phyloP scores from a whole-genome alignment of 2,329 filamentous ascomycete genomes.

The Fusarium buharicum region DNA sequence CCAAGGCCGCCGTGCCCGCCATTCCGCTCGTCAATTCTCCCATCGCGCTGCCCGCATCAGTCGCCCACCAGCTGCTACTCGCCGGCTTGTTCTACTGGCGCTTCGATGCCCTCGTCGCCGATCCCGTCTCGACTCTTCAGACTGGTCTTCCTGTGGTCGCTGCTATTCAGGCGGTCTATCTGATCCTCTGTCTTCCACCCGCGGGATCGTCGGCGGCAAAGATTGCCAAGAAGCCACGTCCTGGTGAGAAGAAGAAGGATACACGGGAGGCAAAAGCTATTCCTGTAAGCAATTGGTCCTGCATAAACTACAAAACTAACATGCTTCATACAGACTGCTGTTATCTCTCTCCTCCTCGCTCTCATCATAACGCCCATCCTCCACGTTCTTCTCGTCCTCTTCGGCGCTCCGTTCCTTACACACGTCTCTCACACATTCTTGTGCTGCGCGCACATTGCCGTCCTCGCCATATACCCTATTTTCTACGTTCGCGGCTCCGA shows the following conservation, averaged over 20 bases:
- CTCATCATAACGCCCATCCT: conserved; percentile 74
- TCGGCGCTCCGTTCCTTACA: conserved; percentile 89
- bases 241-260: conserved; percentile 66
- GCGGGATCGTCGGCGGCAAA: conserved; percentile 60
- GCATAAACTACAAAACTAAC: conserved; percentile 13
- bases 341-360: conserved; percentile 67
- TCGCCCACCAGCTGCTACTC: conserved; percentile 75
- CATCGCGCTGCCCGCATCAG: conserved; percentile 63
- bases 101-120: conserved; percentile 74
- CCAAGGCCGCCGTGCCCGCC: conserved; percentile 48
- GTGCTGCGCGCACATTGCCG: conserved; percentile 81
- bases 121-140: conserved; percentile 73
- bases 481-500: conserved; percentile 89
- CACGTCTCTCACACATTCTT: conserved; percentile 82
- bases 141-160: conserved; percentile 70
- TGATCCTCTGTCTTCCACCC: conserved; percentile 70
- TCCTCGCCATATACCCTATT: conserved; percentile 81
- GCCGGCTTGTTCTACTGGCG: conserved; percentile 70
- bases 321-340: conserved; percentile 52
- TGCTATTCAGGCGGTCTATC: conserved; percentile 71
- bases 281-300: conserved; percentile 53
- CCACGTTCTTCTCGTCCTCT: conserved; percentile 78
- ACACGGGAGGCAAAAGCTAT: conserved; percentile 57
- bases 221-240: conserved; percentile 60
- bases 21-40: conserved; percentile 53